Evolutionary conservation across 345 rosid species (phyloP), one percentile per base, ranked within the genome.

Genomic region (Gynandropsis gynandra): DNA sequence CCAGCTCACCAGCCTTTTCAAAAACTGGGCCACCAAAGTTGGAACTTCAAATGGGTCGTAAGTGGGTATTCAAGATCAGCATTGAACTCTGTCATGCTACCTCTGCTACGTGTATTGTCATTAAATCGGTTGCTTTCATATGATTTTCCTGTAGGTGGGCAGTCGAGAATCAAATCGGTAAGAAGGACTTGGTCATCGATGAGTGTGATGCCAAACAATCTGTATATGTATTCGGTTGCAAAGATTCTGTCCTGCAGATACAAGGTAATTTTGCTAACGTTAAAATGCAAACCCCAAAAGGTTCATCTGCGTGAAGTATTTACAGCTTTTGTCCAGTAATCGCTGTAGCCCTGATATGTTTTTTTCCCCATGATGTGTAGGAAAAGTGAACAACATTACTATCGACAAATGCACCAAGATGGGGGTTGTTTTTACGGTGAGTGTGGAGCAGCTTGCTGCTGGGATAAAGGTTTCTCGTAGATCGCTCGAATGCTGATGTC

Each of bases 21-120:
- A 92, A 79, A 76, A 62, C 71, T 32, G 95, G 85, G 54, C 97
- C 97, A 47, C 95, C 99, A 9, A 88, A 83, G 52, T 50, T 93
- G 44, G 97, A 93, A 84, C 89, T 93, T 74, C 95, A 88, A 71
- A 80, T 85, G 95, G 95, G 98, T 69, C 90, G 99, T 16, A 93
- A 93, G 97, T 93, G 56, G 63, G 95, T 78, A 15, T 47, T 27
- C 24, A 0, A 38, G 31, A 48, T 37, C 46, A 12, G 10, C 36
- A 52, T 0, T n/a, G 7, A 63, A 18, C 38, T 50, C 45, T 9
- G 36, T 32, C 44, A 35, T 53, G 27, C 39, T 24, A 36, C 29
- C 32, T 61, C 40, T 58, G 52, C 14, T 49, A 36, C 34, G 62
- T 37, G 20, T 52, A 19, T 8, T 52, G 17, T 37, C 44, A 44